phyloP scores from a whole-genome alignment of 257 asterid species.

The Solanum arcanum region DNA sequence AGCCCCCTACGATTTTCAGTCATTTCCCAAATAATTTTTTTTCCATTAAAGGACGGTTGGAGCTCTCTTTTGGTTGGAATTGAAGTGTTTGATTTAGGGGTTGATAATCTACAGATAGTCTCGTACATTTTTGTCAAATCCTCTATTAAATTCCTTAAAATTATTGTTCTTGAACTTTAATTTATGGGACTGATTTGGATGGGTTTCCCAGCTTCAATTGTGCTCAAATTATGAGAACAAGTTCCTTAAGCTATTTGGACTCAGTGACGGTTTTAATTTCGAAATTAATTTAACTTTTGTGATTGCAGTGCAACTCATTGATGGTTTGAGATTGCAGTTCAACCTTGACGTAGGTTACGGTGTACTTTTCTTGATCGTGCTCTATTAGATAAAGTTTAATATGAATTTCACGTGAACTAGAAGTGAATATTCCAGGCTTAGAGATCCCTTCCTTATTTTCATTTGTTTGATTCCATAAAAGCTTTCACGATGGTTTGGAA shows the following conservation, averaged over 20 bases:
- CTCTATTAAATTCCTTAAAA: background rate
- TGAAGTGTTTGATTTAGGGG: too few species aligned
- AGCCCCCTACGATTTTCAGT: background rate
- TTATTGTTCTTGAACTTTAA: background rate
- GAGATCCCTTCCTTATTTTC: background rate
- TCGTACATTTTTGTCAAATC: too few species aligned
- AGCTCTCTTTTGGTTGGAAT: too few species aligned
- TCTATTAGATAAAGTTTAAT: background rate
- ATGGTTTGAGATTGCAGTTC: background rate
- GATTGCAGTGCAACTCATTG: too few species aligned
- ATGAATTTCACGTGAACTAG: background rate
- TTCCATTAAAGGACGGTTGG: too few species aligned
- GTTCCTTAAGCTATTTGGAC: background rate
- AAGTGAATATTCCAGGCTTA: background rate
- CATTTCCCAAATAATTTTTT: too few species aligned
- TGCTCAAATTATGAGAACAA: background rate
- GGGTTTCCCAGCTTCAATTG: background rate
- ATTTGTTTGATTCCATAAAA: background rate
- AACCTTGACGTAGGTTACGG: background rate
- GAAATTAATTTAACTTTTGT: too few species aligned
- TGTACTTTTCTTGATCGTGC: background rate
- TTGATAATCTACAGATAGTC: too few species aligned
- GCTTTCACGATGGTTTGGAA: background rate
- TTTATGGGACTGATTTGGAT: background rate
- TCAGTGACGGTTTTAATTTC: background rate